Percentiles rank a stretch among this genome's conserved stretches.
phyloP scores from a whole-genome alignment of 108 stramenopile species.

The Nitzschia inconspicua region DNA sequence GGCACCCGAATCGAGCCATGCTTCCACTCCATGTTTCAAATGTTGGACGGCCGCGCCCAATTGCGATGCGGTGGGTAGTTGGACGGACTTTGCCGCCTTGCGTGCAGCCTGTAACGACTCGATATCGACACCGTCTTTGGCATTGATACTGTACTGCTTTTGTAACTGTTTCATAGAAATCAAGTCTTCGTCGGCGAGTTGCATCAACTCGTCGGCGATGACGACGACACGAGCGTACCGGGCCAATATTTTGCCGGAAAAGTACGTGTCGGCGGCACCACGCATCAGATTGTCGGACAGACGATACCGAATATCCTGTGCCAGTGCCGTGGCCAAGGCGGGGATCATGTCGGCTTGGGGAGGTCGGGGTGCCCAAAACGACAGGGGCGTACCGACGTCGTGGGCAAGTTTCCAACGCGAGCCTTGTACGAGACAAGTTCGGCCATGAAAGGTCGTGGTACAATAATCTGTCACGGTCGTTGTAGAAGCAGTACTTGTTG shows the following conservation, averaged over 20 bases:
- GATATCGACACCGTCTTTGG: not conserved
- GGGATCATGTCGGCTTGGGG: constrained; percentile 36
- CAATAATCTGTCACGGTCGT: constrained; percentile 19
- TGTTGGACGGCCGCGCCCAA: constrained; percentile 39
- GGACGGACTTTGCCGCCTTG: constrained; percentile 7
- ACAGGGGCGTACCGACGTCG: constrained; percentile 25
- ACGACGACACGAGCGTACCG: constrained; percentile 72
- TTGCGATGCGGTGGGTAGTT: constrained; percentile 42
- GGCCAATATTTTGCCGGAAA: constrained; percentile 83
- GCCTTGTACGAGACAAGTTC: constrained; percentile 25
- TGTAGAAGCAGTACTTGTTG: not conserved
- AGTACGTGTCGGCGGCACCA: constrained; percentile 91
- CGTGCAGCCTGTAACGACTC: constrained; percentile 19
- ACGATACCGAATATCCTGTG: constrained; percentile 41
- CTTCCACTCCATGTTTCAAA: constrained; percentile 46
- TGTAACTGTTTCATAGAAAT: not conserved
- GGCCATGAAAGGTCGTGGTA: constrained; percentile 22
- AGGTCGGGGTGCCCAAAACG: constrained; percentile 53
- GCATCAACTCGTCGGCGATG: constrained; percentile 70
- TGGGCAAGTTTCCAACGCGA: constrained; percentile 20
- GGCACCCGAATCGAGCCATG: constrained; percentile 75
- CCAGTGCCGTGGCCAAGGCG: constrained; percentile 40
- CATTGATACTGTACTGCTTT: constrained; percentile 2
- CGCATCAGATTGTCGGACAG: constrained; percentile 64
- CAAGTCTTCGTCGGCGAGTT: constrained; percentile 13